Evolutionary conservation across 176 grass and related monocot genomes (phyloP).

Genomic region (Avena eriantha): DNA sequence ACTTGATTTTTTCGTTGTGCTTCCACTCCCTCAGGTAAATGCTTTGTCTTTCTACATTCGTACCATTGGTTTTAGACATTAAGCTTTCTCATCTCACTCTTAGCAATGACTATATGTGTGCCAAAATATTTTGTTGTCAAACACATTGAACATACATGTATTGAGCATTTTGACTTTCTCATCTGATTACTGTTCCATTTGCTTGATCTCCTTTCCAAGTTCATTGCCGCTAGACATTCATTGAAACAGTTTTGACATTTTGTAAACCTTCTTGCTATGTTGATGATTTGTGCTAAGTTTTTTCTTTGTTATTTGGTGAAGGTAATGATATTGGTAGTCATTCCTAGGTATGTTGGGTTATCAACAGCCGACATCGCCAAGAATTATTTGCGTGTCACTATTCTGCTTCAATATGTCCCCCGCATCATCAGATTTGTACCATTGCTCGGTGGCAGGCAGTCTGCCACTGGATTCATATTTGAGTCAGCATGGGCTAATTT

Average conservation of each 20-base stretch:
- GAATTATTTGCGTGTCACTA: slow-evolving; percentile 84
- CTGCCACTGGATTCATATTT: slow-evolving; percentile 93
- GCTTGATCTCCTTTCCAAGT: neutral
- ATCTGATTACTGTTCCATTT: neutral
- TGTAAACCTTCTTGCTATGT: neutral
- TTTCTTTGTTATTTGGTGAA: slow-evolving; percentile 47
- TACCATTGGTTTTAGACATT: slow-evolving; percentile 30
- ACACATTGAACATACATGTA: neutral
- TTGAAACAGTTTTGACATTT: slow-evolving; percentile 1
- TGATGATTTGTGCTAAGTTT: slow-evolving; percentile 24
- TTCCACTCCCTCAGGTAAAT: slow-evolving; percentile 90
- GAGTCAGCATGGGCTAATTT: slow-evolving; percentile 98
- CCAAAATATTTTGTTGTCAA: neutral
- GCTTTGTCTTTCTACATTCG: slow-evolving; percentile 7
- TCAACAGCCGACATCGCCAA: slow-evolving; percentile 88
- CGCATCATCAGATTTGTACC: slow-evolving; percentile 95
- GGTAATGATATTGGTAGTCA: slow-evolving; percentile 95
- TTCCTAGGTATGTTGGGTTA: slow-evolving; percentile 82
- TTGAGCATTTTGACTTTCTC: neutral
- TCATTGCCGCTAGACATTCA: neutral
- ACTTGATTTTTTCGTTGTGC: slow-evolving; percentile 85
- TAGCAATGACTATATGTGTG: neutral
- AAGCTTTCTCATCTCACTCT: neutral
- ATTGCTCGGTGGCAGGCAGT: slow-evolving; percentile 81
- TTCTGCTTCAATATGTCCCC: slow-evolving; percentile 94